Evolutionary conservation across 208 protist genomes (phyloP).

Genomic region (Trypanosoma platydactyli): DNA sequence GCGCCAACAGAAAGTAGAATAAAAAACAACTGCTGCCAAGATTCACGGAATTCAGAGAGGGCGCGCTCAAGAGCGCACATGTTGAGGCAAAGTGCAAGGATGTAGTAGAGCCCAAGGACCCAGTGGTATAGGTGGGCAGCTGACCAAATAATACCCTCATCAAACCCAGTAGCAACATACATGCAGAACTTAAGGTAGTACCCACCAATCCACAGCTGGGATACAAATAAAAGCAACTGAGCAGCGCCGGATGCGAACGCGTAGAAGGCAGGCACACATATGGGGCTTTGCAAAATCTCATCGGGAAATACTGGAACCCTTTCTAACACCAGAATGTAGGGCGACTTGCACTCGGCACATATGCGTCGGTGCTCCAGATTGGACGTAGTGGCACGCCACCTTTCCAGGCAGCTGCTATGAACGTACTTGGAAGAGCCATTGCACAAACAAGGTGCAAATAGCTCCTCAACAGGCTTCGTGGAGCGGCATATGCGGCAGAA

Average conservation of each 20-base stretch:
- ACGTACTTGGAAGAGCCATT: constrained; percentile 78
- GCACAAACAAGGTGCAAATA: constrained; percentile 76
- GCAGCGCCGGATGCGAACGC: not conserved
- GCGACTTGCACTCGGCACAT: constrained; percentile 38
- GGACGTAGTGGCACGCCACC: constrained; percentile 49
- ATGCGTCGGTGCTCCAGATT: constrained; percentile 29
- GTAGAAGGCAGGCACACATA: constrained; percentile 23
- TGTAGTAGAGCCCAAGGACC: constrained; percentile 27
- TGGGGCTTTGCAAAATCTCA: constrained; percentile 2
- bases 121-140: constrained; percentile 28
- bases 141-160: constrained; percentile 31
- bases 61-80: constrained; percentile 21
- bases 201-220: constrained; percentile 21
- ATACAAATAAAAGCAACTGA: constrained; percentile 9
- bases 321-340: constrained; percentile 26
- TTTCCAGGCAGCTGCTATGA: constrained; percentile 74
- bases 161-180: constrained; percentile 25
- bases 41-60: constrained; percentile 13
- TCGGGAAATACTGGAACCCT: constrained; percentile 12
- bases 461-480: constrained; percentile 44
- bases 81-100: constrained; percentile 22
- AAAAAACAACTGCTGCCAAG: constrained; percentile 28
- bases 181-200: constrained; percentile 32
- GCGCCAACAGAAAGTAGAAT: constrained; percentile 18
- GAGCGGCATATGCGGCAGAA: constrained; percentile 83